Evolutionary conservation across 1,139 yeast species (phyloP).

Genomic region (Yamadazyma trypodendri): DNA sequence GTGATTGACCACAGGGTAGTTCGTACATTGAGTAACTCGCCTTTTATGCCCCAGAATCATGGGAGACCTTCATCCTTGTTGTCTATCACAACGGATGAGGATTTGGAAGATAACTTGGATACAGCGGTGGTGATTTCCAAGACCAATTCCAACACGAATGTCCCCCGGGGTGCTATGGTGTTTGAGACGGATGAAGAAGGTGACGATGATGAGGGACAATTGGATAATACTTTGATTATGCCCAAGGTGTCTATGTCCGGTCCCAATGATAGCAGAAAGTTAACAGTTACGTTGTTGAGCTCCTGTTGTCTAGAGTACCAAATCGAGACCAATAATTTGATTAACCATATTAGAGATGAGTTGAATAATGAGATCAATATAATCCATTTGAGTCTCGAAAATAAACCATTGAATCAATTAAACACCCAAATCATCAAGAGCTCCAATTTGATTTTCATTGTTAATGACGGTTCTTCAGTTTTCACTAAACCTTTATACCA

Average conservation of each 20-base stretch:
- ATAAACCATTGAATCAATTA: slow-evolving; percentile 1
- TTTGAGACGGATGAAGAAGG: slow-evolving; percentile 47
- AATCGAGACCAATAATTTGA: slow-evolving; percentile 23
- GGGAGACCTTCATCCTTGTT: slow-evolving; percentile 23
- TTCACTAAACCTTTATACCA: slow-evolving; percentile 27
- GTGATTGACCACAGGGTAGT: slow-evolving; percentile 3
- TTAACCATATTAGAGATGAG: slow-evolving; percentile 14
- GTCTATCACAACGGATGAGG: slow-evolving; percentile 23
- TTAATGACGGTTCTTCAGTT: slow-evolving; percentile 41
- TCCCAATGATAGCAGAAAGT: background rate
- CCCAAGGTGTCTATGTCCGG: slow-evolving; percentile 22
- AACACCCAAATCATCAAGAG: slow-evolving; percentile 14
- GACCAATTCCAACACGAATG: slow-evolving; percentile 2
- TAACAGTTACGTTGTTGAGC: slow-evolving; percentile 19
- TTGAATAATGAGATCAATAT: slow-evolving; percentile 16
- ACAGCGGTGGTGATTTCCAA: slow-evolving; percentile 17
- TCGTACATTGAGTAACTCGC: slow-evolving; percentile 17
- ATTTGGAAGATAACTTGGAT: slow-evolving; percentile 18
- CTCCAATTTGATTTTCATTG: slow-evolving; percentile 33
- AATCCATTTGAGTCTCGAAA: slow-evolving; percentile 18
- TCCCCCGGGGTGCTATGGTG: slow-evolving; percentile 28
- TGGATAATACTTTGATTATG: slow-evolving; percentile 34
- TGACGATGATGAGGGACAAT: slow-evolving; percentile 16
- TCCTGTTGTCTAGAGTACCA: slow-evolving; percentile 17
- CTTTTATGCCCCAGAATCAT: slow-evolving; percentile 6